phyloP scores from a whole-genome alignment of 192 early-diverging fungal genomes.

The Coemansia sp. region DNA sequence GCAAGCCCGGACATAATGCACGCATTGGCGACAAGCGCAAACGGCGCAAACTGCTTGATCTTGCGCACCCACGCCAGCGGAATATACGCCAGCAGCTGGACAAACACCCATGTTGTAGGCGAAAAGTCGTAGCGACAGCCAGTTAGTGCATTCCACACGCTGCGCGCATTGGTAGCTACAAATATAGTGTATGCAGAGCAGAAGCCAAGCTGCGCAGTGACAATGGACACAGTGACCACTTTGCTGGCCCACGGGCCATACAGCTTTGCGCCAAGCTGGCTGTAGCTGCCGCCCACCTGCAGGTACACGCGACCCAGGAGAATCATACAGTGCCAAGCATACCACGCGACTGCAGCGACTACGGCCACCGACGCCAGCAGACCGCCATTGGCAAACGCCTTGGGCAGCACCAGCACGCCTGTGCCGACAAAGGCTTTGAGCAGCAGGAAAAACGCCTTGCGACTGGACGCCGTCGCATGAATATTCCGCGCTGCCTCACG shows the following conservation, averaged over 20 bases:
- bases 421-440: constrained; percentile 83
- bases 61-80: constrained; percentile 87
- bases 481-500: constrained; percentile 29
- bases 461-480: constrained; percentile 60
- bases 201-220: constrained; percentile 81
- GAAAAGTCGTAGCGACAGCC: constrained; percentile 61
- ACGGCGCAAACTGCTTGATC: constrained; percentile 84
- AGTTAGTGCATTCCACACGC: constrained; percentile 69
- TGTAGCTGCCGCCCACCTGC: constrained; percentile 63
- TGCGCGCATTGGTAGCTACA: constrained; percentile 77
- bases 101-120: constrained; percentile 70
- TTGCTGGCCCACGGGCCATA: constrained; percentile 63
- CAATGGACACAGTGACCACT: constrained; percentile 67
- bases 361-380: constrained; percentile 60
- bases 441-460: constrained; percentile 74
- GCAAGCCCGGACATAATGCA: constrained; percentile 88
- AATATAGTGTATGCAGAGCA: constrained; percentile 88
- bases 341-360: constrained; percentile 59
- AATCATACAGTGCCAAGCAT: constrained; percentile 66
- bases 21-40: constrained; percentile 85
- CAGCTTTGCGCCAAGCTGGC: constrained; percentile 65
- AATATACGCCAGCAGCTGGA: constrained; percentile 74
- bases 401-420: constrained; percentile 70
- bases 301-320: constrained; percentile 63
- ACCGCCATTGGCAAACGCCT: constrained; percentile 76